Percentiles rank a stretch among this genome's conserved stretches.
These are phyloP conservation scores for Solanum chilense DNA, from an alignment of 257 asterid genomes.

Conservation along the genomic window DNA sequence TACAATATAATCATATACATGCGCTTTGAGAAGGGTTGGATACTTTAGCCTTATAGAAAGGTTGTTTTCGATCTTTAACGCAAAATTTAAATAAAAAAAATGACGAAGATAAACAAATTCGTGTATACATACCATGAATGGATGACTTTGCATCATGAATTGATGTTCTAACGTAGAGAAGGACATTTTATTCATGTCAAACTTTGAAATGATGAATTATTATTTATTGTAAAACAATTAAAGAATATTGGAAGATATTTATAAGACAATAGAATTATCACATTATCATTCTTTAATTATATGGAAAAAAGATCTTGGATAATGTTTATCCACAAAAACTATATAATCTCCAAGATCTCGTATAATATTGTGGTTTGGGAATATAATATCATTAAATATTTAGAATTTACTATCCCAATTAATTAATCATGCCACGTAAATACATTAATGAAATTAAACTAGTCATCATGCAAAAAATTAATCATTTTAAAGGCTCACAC, in stretches of 20 bases:
- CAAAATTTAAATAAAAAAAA: neutral
- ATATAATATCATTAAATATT: neutral
- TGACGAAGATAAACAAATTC: neutral
- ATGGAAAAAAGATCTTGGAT: neutral
- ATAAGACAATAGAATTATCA: neutral
- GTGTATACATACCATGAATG: neutral
- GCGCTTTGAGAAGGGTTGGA: rapidly evolving
- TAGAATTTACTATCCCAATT: neutral
- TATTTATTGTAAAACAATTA: neutral
- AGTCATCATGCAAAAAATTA: neutral
- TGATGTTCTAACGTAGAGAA: neutral
- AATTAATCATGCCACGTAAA: neutral
- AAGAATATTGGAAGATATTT: neutral
- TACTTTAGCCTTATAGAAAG: rapidly evolving
- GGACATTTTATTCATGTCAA: neutral
- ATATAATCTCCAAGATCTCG: neutral
- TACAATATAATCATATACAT: no score
- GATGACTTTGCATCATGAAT: neutral
- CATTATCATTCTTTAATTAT: neutral
- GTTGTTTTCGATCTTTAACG: rapidly evolving
- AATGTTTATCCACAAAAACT: neutral
- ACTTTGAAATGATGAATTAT: neutral
- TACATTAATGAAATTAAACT: neutral
- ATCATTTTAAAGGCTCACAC: neutral
- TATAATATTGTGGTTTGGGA: neutral